Percentiles rank a stretch among this genome's conserved stretches.
Evolutionary conservation across 305 asterid genomes (phyloP).

Genomic region (Solanum hybrid): DNA sequence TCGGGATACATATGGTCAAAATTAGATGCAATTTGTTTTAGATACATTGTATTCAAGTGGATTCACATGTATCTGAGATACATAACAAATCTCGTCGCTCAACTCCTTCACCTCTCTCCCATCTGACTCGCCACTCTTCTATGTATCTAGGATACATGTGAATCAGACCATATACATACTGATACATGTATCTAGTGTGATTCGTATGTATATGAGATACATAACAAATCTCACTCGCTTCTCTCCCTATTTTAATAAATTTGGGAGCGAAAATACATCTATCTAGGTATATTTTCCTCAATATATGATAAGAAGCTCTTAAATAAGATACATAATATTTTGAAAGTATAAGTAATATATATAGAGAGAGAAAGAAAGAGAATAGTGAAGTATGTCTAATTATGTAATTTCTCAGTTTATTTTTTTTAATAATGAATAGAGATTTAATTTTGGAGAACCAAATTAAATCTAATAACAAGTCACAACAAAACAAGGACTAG

Average conservation of each 20-base stretch:
- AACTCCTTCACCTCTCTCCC: neutral
- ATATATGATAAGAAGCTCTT: neutral
- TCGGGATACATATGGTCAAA: neutral
- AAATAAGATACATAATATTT: neutral
- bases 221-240: neutral
- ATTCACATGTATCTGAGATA: no score
- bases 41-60: no score
- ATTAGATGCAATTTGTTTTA: no score
- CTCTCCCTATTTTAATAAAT: neutral
- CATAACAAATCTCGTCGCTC: neutral
- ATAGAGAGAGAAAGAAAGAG: neutral
- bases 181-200: neutral
- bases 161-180: neutral
- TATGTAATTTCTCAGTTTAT: neutral
- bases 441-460: neutral
- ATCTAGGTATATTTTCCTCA: no score
- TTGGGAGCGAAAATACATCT: neutral
- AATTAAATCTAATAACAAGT: neutral
- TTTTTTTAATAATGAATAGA: neutral
- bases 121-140: neutral
- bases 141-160: neutral
- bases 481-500: neutral
- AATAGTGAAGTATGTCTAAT: neutral
- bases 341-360: neutral
- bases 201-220: neutral